A percentile compares a stretch with the other conserved stretches of the same genome.
Conservation (phyloP, 441 rosid species). For the Erodium trifolium region DNA sequence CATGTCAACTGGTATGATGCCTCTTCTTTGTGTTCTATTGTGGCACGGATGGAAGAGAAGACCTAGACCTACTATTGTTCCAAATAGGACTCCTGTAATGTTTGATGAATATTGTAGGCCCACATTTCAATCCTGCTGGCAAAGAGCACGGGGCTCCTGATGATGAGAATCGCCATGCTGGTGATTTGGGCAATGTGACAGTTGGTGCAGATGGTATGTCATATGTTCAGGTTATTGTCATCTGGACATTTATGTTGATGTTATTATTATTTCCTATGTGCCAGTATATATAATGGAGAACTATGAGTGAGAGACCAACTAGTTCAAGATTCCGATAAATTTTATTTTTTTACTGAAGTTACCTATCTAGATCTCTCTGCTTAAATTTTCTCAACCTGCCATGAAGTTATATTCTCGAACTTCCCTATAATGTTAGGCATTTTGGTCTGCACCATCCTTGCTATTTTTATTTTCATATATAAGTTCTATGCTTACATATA, state of each 20-base stretch:
- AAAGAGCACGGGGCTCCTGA: slow-evolving; percentile 91
- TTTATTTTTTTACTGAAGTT: not conserved
- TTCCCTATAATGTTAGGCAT: no score
- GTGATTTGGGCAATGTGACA: slow-evolving; percentile 79
- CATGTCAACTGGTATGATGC: slow-evolving; percentile 80
- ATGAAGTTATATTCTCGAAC: not conserved
- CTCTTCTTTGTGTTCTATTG: not conserved
- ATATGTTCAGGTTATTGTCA: not conserved
- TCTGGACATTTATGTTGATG: not conserved
- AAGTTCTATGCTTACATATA: no score
- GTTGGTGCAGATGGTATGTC: slow-evolving; percentile 73
- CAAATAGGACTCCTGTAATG: not conserved
- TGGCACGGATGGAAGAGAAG: not conserved
- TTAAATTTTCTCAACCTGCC: not conserved
- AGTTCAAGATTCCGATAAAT: not conserved
- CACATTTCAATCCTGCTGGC: slow-evolving; percentile 75
- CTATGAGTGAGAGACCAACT: not conserved
- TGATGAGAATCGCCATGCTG: slow-evolving; percentile 85
- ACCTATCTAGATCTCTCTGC: not conserved
- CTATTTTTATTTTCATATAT: not conserved
- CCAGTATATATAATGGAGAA: not conserved
- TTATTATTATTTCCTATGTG: not conserved
- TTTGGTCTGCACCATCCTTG: not conserved
- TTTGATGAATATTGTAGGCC: slow-evolving; percentile 42
- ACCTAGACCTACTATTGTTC: not conserved